These are phyloP conservation scores for Cercophora scortea DNA, from an alignment of 495 filamentous ascomycete species.

Conservation along the genomic window DNA sequence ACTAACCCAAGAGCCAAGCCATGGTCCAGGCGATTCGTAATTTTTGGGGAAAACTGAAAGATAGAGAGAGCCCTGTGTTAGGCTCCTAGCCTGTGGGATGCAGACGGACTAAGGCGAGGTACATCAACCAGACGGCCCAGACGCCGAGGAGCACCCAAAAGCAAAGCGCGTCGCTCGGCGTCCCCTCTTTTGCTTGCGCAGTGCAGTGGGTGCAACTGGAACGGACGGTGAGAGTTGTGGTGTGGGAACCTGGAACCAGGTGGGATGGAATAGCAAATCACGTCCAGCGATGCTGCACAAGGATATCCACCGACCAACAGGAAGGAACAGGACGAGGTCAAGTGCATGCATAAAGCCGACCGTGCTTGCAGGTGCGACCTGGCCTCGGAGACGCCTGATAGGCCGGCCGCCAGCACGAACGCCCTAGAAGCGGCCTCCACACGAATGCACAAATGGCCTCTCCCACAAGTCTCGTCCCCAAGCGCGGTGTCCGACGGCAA, in stretches of 20 bases:
- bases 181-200: neutral
- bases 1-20: too few relatives aligned
- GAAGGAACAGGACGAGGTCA: slow-evolving; percentile 2
- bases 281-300: neutral
- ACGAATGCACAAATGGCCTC: slow-evolving; percentile 16
- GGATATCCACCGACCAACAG: slow-evolving; percentile 12
- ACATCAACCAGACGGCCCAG: too few relatives aligned
- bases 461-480: slow-evolving; percentile 8
- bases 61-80: too few relatives aligned
- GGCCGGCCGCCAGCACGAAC: slow-evolving; percentile 14
- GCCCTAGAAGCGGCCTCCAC: slow-evolving; percentile 21
- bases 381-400: slow-evolving; percentile 18
- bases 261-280: slow-evolving; percentile 6
- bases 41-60: too few relatives aligned
- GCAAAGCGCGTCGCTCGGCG: too few relatives aligned
- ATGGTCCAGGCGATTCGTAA: too few relatives aligned
- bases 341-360: slow-evolving; percentile 21
- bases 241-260: neutral
- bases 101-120: too few relatives aligned
- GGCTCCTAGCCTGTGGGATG: too few relatives aligned
- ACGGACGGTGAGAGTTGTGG: neutral
- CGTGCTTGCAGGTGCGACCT: neutral
- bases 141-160: too few relatives aligned
- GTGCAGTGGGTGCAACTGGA: neutral
- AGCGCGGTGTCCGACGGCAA: slow-evolving; percentile 19